Evolutionary conservation across 371 early-diverging fungal genomes (phyloP), one percentile per base, ranked within the genome.

Genomic region (Umbelopsis sp.): DNA sequence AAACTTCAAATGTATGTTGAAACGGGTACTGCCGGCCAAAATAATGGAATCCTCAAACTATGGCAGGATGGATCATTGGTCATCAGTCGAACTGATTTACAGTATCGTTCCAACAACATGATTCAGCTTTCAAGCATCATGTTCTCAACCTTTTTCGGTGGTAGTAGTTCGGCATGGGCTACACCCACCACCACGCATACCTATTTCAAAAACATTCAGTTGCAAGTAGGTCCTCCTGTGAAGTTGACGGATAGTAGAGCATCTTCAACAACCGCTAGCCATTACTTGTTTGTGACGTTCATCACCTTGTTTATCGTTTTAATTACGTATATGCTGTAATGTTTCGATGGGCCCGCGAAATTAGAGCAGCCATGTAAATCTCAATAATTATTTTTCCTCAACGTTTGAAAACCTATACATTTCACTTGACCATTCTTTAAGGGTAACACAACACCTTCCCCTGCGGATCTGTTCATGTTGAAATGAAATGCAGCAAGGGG

Each of bases 131-230:
- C 83, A 9, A 75, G 77, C 24, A 44, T 86, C 44, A 80, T 83
- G 80, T 86, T 86, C 68, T 82, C 82, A 14, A 81, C 84, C 2
- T 86, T 86, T 74, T 86, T 83, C 71, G 86, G 86, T 44, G 86
- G 86, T n/a, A 74, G 80, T 6, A 71, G 73, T 18, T 45, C 78
- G 2, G 63, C 64, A 5, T 86, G 81, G 52, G 84, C 84, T 0
- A 79, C 82, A 0, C 77, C 81, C 1, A 68, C 70, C 0, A 79
- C 80, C 44, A 79, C 82, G 0, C 63, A 70, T 37, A 78, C 79
- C 3, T 83, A 79, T 50, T 86, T 76, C 63, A 80, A 74, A 63
- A 80, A 83, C 44, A 64, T 86, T 65, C 77, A 79, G 63, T 67
- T 75, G 67, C 78, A 79, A 46, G 81, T 81, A 4, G 82, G 86